phyloP scores from a whole-genome alignment of 345 rosid species.

The Carallia brachiata region DNA sequence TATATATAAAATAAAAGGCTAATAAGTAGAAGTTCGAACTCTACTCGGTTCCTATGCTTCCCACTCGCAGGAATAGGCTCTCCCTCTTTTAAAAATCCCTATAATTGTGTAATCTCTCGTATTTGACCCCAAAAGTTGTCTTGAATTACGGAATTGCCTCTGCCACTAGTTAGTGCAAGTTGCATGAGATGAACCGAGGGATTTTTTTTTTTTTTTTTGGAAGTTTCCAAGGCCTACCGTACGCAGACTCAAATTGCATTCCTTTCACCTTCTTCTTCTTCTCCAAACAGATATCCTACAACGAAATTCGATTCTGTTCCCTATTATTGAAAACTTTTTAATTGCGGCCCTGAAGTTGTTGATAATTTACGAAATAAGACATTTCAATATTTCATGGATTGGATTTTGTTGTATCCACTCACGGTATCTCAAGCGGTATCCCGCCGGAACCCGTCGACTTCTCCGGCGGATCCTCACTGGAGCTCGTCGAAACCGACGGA shows the following conservation, averaged over 20 bases:
- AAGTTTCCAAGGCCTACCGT: slow-evolving; percentile 27
- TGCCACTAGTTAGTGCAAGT: not conserved
- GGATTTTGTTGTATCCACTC: slow-evolving; percentile 38
- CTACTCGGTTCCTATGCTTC: no score
- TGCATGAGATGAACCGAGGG: slow-evolving; percentile 30
- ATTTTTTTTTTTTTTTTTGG: not conserved
- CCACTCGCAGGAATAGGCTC: no score
- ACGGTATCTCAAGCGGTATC: slow-evolving; percentile 81
- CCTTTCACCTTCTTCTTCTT: slow-evolving; percentile 3
- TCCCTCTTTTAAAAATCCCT: no score
- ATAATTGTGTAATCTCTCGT: no score
- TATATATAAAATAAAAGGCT: no score
- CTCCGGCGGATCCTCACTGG: slow-evolving; percentile 84
- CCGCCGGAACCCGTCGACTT: slow-evolving; percentile 72
- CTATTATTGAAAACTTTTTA: not conserved
- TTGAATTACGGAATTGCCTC: slow-evolving; percentile 45
- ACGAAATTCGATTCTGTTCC: slow-evolving; percentile 15
- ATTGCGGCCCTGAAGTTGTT: not conserved
- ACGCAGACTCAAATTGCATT: slow-evolving; percentile 44
- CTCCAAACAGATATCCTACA: not conserved
- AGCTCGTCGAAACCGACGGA: slow-evolving; percentile 72
- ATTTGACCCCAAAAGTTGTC: slow-evolving; percentile 14
- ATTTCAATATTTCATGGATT: not conserved
- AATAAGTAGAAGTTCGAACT: no score
- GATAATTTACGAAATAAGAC: slow-evolving; percentile 4